phyloP scores from a whole-genome alignment of 2,329 filamentous ascomycete species.

The Colletotrichum viniferum region DNA sequence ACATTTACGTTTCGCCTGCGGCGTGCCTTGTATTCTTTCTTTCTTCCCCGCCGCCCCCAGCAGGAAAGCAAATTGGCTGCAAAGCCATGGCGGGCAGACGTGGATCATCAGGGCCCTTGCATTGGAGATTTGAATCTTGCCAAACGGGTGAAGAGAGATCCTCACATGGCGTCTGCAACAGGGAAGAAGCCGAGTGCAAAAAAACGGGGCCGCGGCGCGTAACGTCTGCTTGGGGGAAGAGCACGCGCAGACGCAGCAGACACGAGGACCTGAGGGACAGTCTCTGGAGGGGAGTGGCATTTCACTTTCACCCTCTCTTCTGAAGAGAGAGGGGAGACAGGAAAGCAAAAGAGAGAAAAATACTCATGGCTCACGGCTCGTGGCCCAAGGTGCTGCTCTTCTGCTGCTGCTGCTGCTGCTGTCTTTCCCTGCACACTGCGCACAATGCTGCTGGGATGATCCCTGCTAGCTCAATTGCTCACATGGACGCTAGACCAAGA shows the following conservation, averaged over 20 bases:
- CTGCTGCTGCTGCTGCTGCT: background rate
- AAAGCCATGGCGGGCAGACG: background rate
- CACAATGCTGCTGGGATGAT: conserved; percentile 24
- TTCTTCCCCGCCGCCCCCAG: background rate
- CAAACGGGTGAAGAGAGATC: background rate
- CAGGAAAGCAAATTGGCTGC: background rate
- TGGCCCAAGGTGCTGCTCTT: background rate
- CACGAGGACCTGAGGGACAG: background rate
- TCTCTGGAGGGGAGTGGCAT: background rate
- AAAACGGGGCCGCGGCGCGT: background rate
- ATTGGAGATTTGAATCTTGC: background rate
- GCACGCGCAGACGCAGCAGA: background rate
- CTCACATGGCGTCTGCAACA: background rate
- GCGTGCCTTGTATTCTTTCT: background rate
- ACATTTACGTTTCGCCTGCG: background rate
- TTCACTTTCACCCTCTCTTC: background rate
- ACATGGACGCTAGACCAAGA: conserved; percentile 21
- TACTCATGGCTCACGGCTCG: background rate
- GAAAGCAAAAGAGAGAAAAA: background rate
- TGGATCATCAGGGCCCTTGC: conserved; percentile 10
- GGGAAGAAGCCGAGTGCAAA: background rate
- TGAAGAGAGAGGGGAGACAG: background rate
- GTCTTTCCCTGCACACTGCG: conserved; percentile 2
- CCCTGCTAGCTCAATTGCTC: conserved; percentile 28
- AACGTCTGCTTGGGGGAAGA: background rate